These are phyloP conservation scores for Mrakia blollopis DNA, from an alignment of 768 basidiomycete genomes.

Conservation along the genomic window DNA sequence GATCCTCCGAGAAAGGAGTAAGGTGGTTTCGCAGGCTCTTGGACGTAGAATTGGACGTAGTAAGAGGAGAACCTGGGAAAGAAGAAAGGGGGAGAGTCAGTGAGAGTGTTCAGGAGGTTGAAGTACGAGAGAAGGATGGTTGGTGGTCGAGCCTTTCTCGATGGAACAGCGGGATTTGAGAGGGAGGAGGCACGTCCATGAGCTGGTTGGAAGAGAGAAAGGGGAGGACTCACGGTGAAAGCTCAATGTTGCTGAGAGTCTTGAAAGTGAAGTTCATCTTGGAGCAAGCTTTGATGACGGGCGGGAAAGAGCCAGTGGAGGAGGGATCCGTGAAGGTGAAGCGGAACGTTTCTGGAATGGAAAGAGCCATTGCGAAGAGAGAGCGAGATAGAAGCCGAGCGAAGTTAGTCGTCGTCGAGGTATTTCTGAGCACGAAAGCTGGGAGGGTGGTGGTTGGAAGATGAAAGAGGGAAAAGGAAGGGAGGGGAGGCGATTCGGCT, in stretches of 20 bases:
- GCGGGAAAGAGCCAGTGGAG: neutral
- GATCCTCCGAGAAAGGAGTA: neutral
- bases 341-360: neutral
- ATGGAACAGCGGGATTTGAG: too few species aligned
- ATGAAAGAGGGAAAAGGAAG: too few species aligned
- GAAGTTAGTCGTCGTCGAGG: too few species aligned
- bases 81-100: too few species aligned
- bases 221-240: neutral
- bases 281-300: conserved; percentile 8
- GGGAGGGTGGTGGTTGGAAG: too few species aligned
- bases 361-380: neutral
- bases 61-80: neutral
- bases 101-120: too few species aligned
- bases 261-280: conserved; percentile 3
- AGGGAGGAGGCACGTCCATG: too few species aligned
- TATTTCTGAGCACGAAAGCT: too few species aligned
- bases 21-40: neutral
- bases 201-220: neutral
- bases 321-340: neutral
- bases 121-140: too few species aligned
- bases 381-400: too few species aligned
- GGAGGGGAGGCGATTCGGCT: too few species aligned
- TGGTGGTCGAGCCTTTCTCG: too few species aligned
- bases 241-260: neutral
- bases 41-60: neutral